A percentile compares a stretch with the other conserved stretches of the same genome.
Conservation (phyloP, 208 protist species). For the Novymonas esmeraldas region DNA sequence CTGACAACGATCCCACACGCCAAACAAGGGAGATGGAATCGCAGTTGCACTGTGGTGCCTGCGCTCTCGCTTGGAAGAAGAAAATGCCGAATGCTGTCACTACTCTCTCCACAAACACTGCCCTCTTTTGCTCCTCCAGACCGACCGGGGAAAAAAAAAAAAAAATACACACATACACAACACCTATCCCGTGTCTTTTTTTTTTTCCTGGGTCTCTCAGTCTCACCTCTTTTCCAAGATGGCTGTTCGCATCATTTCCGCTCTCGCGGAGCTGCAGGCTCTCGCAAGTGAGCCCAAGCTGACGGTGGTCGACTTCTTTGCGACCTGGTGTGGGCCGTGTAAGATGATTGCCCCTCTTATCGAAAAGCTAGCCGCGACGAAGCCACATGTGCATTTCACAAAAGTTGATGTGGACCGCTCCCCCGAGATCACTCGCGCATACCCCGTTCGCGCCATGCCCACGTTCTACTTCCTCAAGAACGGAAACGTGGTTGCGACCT, state of each 20-base stretch:
- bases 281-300: conserved; percentile 48
- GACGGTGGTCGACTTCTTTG: conserved; percentile 83
- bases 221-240: conserved; percentile 25
- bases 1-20: too few relatives aligned
- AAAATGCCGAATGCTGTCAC: too few relatives aligned
- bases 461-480: conserved; percentile 74
- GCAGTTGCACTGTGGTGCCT: too few relatives aligned
- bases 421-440: conserved; percentile 46
- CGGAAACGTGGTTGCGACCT: conserved; percentile 48
- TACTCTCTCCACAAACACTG: too few relatives aligned
- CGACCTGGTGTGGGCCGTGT: conserved; percentile 76
- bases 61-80: too few relatives aligned
- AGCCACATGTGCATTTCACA: conserved; percentile 66
- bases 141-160: too few relatives aligned
- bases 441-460: conserved; percentile 64
- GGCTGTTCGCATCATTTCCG: conserved; percentile 36
- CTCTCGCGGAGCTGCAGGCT: conserved; percentile 44
- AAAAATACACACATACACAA: too few relatives aligned
- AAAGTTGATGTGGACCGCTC: conserved; percentile 73
- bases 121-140: too few relatives aligned
- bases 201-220: conserved; percentile 11
- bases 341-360: conserved; percentile 56
- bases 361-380: conserved; percentile 46
- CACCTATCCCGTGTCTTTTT: conserved; percentile 2
- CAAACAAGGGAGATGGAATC: too few relatives aligned